Evolutionary conservation across 495 filamentous ascomycete genomes (phyloP).

Genomic region (Hypomontagnella monticulosa): DNA sequence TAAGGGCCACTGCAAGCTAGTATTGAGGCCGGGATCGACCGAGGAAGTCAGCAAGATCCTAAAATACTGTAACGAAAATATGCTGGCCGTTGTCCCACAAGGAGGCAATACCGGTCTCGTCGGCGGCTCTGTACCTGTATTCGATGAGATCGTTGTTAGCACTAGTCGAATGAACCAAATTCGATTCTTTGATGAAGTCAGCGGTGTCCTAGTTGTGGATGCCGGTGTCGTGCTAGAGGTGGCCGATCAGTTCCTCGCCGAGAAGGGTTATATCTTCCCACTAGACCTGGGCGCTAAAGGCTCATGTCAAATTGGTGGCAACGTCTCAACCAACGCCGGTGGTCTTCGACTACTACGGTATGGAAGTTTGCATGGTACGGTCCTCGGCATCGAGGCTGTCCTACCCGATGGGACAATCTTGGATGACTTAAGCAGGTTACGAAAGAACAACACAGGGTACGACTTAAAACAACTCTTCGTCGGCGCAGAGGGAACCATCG

Average conservation of each 20-base stretch:
- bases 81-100: conserved; percentile 95
- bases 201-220: conserved; percentile 88
- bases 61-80: conserved; percentile 91
- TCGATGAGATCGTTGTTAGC: conserved; percentile 96
- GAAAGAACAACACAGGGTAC: conserved; percentile 98
- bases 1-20: conserved; percentile 85
- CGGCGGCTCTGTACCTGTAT: conserved; percentile 92
- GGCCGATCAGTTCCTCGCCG: conserved; percentile 82
- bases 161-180: conserved; percentile 89
- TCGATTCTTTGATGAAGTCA: conserved; percentile 88
- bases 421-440: conserved; percentile 82
- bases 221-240: conserved; percentile 91
- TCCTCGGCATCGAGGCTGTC: conserved; percentile 92
- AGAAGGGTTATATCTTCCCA: conserved; percentile 86
- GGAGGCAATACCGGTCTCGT: conserved; percentile 97
- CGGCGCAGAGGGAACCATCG: conserved; percentile 92
- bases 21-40: conserved; percentile 83
- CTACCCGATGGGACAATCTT: conserved; percentile 91
- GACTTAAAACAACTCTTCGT: conserved; percentile 98
- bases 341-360: conserved; percentile 90
- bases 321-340: conserved; percentile 96
- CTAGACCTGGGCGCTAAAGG: conserved; percentile 97
- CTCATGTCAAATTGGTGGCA: conserved; percentile 97
- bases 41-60: conserved; percentile 88
- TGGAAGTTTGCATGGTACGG: conserved; percentile 90